phyloP scores from a whole-genome alignment of 2,329 filamentous ascomycete species.

The Arthrobotrys sinensis region DNA sequence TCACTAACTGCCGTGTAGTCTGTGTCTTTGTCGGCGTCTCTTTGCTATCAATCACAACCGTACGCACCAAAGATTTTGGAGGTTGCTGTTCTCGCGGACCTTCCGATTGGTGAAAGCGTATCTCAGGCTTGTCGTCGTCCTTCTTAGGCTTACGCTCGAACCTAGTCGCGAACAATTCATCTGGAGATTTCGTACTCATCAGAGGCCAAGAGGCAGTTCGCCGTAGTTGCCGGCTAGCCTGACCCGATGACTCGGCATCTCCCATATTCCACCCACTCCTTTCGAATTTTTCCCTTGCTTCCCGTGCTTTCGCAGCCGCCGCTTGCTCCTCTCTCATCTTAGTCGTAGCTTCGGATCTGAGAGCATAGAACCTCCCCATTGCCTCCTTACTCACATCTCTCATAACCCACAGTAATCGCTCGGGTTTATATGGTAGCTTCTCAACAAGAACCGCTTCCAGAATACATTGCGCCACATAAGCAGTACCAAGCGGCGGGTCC shows the following conservation, averaged over 20 bases:
- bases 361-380: slow-evolving; percentile 14
- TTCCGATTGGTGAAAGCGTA: not conserved
- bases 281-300: not conserved
- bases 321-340: slow-evolving; percentile 8
- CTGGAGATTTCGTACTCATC: not conserved
- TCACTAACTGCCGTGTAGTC: no score
- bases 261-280: not conserved
- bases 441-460: slow-evolving; percentile 73
- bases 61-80: not conserved
- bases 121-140: not conserved
- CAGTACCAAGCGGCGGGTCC: slow-evolving; percentile 73
- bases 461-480: slow-evolving; percentile 75
- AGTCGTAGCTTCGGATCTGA: slow-evolving; percentile 7
- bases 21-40: not conserved
- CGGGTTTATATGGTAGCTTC: slow-evolving; percentile 62
- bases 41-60: not conserved
- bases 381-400: slow-evolving; percentile 40
- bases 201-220: not conserved
- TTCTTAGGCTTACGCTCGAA: not conserved
- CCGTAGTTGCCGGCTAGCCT: not conserved
- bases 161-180: not conserved
- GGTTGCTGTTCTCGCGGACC: not conserved
- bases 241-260: not conserved
- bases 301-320: not conserved
- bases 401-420: slow-evolving; percentile 40